A percentile compares a stretch with the other conserved stretches of the same genome.
Conservation (phyloP, 2,329 filamentous ascomycete species). For the Hymenoscyphus occultus region DNA sequence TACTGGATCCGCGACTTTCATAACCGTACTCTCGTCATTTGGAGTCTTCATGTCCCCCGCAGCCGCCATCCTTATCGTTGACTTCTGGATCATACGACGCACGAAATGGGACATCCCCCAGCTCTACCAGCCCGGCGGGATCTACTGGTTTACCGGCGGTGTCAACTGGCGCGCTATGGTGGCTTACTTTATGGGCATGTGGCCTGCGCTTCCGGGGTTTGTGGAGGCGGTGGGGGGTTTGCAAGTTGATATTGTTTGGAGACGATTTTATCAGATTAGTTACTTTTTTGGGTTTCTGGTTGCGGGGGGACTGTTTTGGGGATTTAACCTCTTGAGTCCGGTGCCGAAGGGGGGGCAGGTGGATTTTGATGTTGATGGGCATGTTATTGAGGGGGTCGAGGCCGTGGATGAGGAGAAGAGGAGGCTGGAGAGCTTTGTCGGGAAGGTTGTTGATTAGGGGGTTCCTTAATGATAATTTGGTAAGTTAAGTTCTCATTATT, state of each 20-base stretch:
- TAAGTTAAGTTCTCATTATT: background rate
- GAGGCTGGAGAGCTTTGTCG: background rate
- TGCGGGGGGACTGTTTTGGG: conserved; percentile 12
- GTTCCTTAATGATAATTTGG: background rate
- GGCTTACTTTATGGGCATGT: conserved; percentile 17
- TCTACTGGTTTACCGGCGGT: conserved; percentile 19
- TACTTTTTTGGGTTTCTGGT: conserved; percentile 20
- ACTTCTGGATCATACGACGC: conserved; percentile 18
- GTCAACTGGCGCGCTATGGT: conserved; percentile 18
- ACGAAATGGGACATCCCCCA: conserved; percentile 19
- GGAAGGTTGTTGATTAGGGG: background rate
- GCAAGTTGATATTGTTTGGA: conserved; percentile 11
- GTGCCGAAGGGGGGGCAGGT: conserved; percentile 16
- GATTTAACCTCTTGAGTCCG: conserved; percentile 12
- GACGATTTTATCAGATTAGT: conserved; percentile 17
- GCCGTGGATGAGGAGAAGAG: background rate
- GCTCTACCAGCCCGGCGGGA: conserved; percentile 13
- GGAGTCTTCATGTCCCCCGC: conserved; percentile 17
- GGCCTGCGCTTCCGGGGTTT: conserved; percentile 17
- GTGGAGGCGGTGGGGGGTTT: conserved; percentile 15
- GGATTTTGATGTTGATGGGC: conserved; percentile 16
- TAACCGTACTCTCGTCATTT: conserved; percentile 17
- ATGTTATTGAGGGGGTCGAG: background rate
- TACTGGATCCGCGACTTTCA: conserved; percentile 16
- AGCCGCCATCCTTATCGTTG: conserved; percentile 15